Evolutionary conservation across 2,329 filamentous ascomycete species (phyloP), one percentile per base, ranked within the genome.

Genomic region (Paracoccidioides brasiliensis): DNA sequence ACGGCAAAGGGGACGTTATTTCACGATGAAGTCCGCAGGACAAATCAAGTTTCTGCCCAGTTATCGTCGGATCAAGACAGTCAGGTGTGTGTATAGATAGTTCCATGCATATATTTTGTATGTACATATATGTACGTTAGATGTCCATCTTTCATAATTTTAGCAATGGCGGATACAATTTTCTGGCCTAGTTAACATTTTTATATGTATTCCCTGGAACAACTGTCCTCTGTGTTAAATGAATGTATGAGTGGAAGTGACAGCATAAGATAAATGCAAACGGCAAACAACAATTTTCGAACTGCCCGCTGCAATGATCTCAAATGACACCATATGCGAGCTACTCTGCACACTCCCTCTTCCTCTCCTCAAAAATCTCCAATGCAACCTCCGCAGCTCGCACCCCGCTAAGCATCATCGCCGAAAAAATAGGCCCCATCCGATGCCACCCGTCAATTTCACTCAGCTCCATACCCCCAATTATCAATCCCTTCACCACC

Each of bases 401-500:
- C 66, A 95, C 86, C 62, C 90, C 90, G 56, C 80, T 85, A 42
- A 95, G 78, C 22, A 81, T 88, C 90, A 95, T 95, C 53, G 90
- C 90, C 56, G 88, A 88, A 69, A 93, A 93, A 0, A 88, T 91
- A 42, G 87, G 87, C 2, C 81, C 90, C 90, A 95, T 95, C 54
- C 90, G 82, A 75, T 94, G 94, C 59, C 88, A 88, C 15, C 89
- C 90, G 66, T 95, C 90, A 37, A 95, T 83, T 73, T 95, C 90
- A 57, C 84, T 88, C 62, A 95, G 76, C 72, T 95, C 90, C 90
- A 96, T 96, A 42, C 90, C 90, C 54, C 90, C 90, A n/a, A 94
- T 86, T 64, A 95, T 89, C 60, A 96, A 76, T 33, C 90, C 90
- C 5, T 88, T 88, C 12, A 90, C 83, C 58, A 96, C 80, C 77